Percentiles rank a stretch among this genome's conserved stretches.
Conservation (phyloP, 306 rosid genomes). For the Crotalaria pallida region DNA sequence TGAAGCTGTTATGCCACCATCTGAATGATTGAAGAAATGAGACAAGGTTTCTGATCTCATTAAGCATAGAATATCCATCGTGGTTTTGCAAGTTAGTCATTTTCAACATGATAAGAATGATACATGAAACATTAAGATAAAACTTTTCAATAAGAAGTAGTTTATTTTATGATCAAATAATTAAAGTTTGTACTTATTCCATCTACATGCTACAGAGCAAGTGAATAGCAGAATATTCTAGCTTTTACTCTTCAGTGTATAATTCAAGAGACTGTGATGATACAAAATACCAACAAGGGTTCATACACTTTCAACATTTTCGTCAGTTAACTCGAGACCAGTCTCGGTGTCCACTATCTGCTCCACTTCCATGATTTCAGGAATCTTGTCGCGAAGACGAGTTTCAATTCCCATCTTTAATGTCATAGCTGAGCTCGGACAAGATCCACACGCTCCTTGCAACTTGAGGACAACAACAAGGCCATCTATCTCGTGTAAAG, state of each 20-base stretch:
- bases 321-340: conserved; percentile 76
- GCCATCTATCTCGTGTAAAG: conserved; percentile 91
- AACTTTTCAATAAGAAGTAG: background rate
- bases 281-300: background rate
- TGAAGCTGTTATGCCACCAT: background rate
- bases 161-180: background rate
- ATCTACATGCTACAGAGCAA: background rate
- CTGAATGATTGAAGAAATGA: background rate
- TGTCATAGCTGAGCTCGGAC: conserved; percentile 97
- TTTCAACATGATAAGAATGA: background rate
- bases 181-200: background rate
- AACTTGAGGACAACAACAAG: conserved; percentile 87
- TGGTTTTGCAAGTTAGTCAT: background rate
- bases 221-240: background rate
- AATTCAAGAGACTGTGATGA: background rate
- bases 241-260: background rate
- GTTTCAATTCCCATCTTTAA: conserved; percentile 91
- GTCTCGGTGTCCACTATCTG: conserved; percentile 85
- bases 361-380: conserved; percentile 83
- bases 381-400: conserved; percentile 86
- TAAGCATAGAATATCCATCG: background rate
- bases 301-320: conserved; percentile 79
- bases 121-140: background rate
- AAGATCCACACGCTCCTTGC: conserved; percentile 97
- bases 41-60: background rate